A percentile compares a stretch with the other conserved stretches of the same genome.
Evolutionary conservation across 257 asterid genomes (phyloP).

Genomic region (Fraxinus americana): DNA sequence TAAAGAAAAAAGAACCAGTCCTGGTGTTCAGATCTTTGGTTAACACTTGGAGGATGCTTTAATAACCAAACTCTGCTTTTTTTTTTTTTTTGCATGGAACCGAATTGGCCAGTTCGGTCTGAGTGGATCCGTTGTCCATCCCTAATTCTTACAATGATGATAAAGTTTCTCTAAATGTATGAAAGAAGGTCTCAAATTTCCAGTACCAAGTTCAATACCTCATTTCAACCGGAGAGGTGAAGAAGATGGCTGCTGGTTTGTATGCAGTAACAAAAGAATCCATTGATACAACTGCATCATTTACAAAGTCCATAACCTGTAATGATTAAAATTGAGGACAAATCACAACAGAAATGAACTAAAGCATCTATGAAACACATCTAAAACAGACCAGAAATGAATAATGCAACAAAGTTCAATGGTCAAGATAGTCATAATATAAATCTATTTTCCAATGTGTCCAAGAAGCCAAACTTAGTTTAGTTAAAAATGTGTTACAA

Average conservation of each 20-base stretch:
- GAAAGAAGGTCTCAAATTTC: constrained; percentile 8
- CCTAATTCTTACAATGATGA: background rate
- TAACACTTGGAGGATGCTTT: background rate
- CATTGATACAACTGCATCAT: constrained; percentile 85
- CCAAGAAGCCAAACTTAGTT: constrained; percentile 14
- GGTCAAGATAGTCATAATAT: constrained; percentile 14
- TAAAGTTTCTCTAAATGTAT: background rate
- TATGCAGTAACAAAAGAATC: constrained; percentile 80
- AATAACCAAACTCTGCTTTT: background rate
- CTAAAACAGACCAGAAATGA: constrained; percentile 16
- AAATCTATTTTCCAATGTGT: constrained; percentile 7
- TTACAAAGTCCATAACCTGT: constrained; percentile 97
- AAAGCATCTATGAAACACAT: constrained; percentile 1
- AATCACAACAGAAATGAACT: constrained; percentile 9
- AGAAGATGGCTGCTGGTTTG: constrained; percentile 72
- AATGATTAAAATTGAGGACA: constrained; percentile 18
- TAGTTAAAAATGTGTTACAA: constrained; percentile 1
- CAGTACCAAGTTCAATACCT: constrained; percentile 49
- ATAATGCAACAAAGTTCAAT: constrained; percentile 9
- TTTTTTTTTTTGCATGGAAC: background rate
- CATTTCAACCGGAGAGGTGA: constrained; percentile 71
- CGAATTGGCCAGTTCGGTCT: background rate
- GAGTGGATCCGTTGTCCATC: background rate
- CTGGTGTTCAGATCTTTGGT: background rate
- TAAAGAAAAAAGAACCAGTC: background rate